Evolutionary conservation across 805 yeast species (phyloP), one percentile per base, ranked within the genome.

Genomic region (Metschnikowia peoriensis): DNA sequence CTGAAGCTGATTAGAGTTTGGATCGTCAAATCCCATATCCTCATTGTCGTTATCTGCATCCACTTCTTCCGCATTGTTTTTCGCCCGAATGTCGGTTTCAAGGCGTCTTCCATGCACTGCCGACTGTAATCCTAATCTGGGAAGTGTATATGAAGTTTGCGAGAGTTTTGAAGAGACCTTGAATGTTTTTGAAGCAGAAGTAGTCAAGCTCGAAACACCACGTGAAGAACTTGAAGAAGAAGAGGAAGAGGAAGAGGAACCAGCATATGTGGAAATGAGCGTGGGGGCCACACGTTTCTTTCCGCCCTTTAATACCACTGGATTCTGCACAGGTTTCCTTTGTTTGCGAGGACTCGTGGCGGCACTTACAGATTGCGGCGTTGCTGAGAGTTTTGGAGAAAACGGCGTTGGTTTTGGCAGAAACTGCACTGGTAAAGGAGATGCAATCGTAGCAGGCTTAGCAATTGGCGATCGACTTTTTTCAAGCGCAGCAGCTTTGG

Each of bases 221-320:
- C 32, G 38, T 9, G 15, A 17, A 14, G 15, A 12, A 14, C n/a
- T n/a, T n/a, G 14, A 42, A n/a, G 48, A 35, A 16, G 28, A 42
- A 16, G 46, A 42, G 28, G 38, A 10, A 50, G 55, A 46, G 8
- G 69, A 60, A 28, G 35, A 32, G 10, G 67, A 63, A 11, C 45
- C 54, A 14, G 76, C 65, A 1, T 80, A 62, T 1, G 74, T 64
- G 0, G 92, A 82, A 4, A 87, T 77, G 12, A 87, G 66, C 22
- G 84, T 74, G 6, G 94, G 96, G 0, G 88, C 80, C 1, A 88
- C 90, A 58, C 94, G 70, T 60, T 87, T 88, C 61, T 82, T 83
- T 4, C 94, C 94, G 38, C 86, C 85, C 60, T 88, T 87, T 0
- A 92, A 82, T 6, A 88, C 77, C 2, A 88, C 79, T 1, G 85